Conservation (phyloP, 345 rosid species). For the Sisymbrium irio region DNA sequence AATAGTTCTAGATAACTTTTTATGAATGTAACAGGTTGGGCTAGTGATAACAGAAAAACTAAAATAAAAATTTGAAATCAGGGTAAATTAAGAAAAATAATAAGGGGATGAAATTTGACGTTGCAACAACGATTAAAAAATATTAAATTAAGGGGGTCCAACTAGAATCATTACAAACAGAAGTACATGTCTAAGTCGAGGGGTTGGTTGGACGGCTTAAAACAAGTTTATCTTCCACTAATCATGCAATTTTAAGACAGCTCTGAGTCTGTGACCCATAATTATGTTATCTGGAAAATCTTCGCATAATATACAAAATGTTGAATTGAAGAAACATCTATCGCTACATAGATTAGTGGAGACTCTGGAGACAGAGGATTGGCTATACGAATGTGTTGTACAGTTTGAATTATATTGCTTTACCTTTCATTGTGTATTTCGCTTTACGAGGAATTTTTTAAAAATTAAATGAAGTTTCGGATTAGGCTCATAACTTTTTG, state of each 20-base stretch:
- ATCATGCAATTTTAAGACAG: slow-evolving; percentile 29
- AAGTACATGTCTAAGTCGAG: slow-evolving; percentile 10
- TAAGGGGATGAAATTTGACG: slow-evolving; percentile 6
- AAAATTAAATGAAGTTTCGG: neutral
- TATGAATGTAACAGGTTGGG: neutral
- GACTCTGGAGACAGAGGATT: slow-evolving; percentile 1
- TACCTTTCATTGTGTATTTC: neutral
- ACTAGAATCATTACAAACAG: neutral
- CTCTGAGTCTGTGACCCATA: slow-evolving; percentile 1
- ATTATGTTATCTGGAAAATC: slow-evolving; percentile 7
- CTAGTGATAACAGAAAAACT: neutral
- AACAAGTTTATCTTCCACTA: slow-evolving; percentile 29
- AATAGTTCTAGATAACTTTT: neutral
- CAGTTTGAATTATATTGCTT: neutral
- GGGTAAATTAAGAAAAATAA: neutral
- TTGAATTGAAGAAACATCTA: slow-evolving; percentile 16
- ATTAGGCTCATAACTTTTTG: neutral
- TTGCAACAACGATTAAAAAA: slow-evolving; percentile 5
- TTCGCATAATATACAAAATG: neutral
- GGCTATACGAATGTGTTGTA: slow-evolving; percentile 1
- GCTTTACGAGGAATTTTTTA: neutral
- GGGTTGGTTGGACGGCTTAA: slow-evolving; percentile 25
- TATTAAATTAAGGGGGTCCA: neutral
- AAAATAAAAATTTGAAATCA: neutral
- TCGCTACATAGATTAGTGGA: slow-evolving; percentile 7